Conservation (phyloP, 2,329 filamentous ascomycete species). For the Stemphylium lycopersici region DNA sequence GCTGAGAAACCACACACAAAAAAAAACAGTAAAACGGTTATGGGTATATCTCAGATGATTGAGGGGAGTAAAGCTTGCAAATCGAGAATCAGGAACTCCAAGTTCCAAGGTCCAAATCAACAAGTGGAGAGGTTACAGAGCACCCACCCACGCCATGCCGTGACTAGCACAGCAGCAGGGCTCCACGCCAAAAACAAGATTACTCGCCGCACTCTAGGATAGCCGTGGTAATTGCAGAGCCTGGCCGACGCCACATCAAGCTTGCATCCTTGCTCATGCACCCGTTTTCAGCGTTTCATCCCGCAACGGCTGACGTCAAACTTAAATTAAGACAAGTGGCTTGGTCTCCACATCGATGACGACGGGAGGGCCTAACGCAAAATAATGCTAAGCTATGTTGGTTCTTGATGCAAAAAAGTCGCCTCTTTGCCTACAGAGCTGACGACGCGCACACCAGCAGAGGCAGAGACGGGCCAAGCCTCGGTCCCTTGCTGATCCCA, state of each 20-base stretch:
- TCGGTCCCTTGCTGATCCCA: neutral
- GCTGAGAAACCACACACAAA: too few relatives aligned
- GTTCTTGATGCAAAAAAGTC: neutral
- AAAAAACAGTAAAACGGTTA: neutral
- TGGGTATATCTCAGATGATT: constrained; percentile 2
- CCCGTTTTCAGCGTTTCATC: neutral
- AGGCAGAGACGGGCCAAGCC: neutral
- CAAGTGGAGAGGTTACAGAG: constrained; percentile 12
- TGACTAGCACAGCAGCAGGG: constrained; percentile 17
- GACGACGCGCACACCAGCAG: constrained; percentile 19
- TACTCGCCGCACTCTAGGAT: constrained; percentile 26
- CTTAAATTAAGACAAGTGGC: neutral
- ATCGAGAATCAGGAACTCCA: constrained; percentile 5
- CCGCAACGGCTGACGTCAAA: constrained; percentile 30
- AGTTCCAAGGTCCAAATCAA: constrained; percentile 3
- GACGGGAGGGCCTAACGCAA: neutral
- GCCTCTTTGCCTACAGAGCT: constrained; percentile 9
- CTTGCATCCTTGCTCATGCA: constrained; percentile 10
- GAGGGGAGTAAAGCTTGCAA: constrained; percentile 3
- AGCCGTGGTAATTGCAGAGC: constrained; percentile 1
- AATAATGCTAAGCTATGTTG: neutral
- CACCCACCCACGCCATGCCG: constrained; percentile 2
- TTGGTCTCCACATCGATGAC: constrained; percentile 1
- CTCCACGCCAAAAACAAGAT: constrained; percentile 45
- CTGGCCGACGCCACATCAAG: constrained; percentile 16